Evolutionary conservation across 2,329 filamentous ascomycete species (phyloP).

Genomic region (Hypoxylon sp.): DNA sequence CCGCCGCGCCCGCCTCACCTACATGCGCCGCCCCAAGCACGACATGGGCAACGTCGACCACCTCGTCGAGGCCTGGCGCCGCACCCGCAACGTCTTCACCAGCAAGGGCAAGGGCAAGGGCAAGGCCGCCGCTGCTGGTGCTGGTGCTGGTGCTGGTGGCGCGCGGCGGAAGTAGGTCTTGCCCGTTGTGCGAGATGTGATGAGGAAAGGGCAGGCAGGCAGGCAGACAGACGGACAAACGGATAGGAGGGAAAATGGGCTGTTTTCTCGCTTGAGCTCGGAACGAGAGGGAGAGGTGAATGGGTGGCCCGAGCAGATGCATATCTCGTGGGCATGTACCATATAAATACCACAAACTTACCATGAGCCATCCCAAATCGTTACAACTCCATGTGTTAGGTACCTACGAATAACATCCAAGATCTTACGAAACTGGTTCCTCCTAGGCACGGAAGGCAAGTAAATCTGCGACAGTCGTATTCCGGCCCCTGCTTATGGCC

Average conservation of each 20-base stretch:
- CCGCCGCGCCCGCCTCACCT: conserved; percentile 87
- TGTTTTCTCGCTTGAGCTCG: conserved; percentile 1
- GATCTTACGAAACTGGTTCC: background rate
- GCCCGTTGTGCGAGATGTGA: no score
- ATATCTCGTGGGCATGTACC: conserved; percentile 26
- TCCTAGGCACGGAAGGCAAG: background rate
- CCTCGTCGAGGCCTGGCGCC: conserved; percentile 74
- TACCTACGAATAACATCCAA: background rate
- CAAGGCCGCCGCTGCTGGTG: conserved; percentile 18
- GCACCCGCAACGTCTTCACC: conserved; percentile 56
- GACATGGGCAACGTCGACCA: conserved; percentile 89
- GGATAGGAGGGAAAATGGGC: no score
- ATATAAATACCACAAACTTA: conserved; percentile 29
- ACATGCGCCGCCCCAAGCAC: conserved; percentile 89
- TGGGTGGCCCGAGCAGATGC: conserved; percentile 14
- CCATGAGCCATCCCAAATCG: background rate
- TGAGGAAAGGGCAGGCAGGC: background rate
- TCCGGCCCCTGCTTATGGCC: background rate
- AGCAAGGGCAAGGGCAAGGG: conserved; percentile 36
- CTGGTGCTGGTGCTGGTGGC: no score
- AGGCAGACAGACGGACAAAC: no score
- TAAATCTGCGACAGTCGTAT: no score
- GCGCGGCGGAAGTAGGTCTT: no score
- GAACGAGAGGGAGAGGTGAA: background rate
- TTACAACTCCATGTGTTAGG: background rate